A percentile compares a stretch with the other conserved stretches of the same genome.
These are phyloP conservation scores for Penicillium glabrum DNA, from an alignment of 2,329 filamentous ascomycete species.

Conservation along the genomic window DNA sequence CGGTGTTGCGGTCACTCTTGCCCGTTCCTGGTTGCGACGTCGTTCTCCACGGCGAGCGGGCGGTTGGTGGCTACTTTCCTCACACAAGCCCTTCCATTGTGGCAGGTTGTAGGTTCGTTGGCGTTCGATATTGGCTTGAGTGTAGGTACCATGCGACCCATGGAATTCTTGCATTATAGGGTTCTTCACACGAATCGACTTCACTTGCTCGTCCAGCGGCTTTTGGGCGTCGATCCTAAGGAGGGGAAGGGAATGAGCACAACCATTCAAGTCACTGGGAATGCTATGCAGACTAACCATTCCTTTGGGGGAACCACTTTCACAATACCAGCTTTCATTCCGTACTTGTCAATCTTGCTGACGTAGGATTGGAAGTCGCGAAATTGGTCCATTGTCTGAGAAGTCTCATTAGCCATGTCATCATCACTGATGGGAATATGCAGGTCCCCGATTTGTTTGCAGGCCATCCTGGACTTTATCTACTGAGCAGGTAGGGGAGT, in stretches of 20 bases:
- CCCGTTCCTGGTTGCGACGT: slow-evolving; percentile 51
- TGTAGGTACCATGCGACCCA: slow-evolving; percentile 91
- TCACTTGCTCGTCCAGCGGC: slow-evolving; percentile 78
- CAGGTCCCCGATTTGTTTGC: not conserved
- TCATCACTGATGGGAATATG: not conserved
- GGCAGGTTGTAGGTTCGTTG: slow-evolving; percentile 94
- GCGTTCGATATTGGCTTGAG: slow-evolving; percentile 95
- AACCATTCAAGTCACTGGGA: not conserved
- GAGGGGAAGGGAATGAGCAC: slow-evolving; percentile 11
- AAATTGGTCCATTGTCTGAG: slow-evolving; percentile 84
- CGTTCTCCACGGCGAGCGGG: slow-evolving; percentile 77
- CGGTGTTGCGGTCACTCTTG: slow-evolving; percentile 35
- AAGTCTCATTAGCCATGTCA: slow-evolving; percentile 17
- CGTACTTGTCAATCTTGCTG: slow-evolving; percentile 85
- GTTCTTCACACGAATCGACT: slow-evolving; percentile 89
- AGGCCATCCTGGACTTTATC: not conserved
- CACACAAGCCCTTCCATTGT: slow-evolving; percentile 90
- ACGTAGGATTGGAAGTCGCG: slow-evolving; percentile 90
- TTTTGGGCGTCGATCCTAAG: slow-evolving; percentile 68
- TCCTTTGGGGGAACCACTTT: slow-evolving; percentile 92
- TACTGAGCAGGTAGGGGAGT: not conserved
- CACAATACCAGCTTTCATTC: slow-evolving; percentile 96
- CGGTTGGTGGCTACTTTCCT: slow-evolving; percentile 93
- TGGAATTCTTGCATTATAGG: slow-evolving; percentile 98
- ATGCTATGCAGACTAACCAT: slow-evolving; percentile 66